Conservation (phyloP, 805 yeast genomes). For the Tetrapisispora namnaoensis region DNA sequence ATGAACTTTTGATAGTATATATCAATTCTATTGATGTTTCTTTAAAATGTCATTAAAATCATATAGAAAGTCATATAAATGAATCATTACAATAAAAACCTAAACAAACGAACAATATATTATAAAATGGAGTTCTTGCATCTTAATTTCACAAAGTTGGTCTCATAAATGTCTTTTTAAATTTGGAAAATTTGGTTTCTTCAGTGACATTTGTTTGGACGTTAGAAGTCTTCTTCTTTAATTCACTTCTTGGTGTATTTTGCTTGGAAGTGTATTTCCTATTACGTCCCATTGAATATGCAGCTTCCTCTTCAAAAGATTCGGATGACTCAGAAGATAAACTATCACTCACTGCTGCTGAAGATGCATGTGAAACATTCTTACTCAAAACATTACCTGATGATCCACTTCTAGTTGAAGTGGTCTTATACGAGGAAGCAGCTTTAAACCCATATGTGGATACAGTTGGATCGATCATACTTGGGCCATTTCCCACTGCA, state of each 20-base stretch:
- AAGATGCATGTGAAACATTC: not conserved
- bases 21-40: too few relatives aligned
- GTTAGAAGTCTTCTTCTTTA: not conserved
- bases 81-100: not conserved
- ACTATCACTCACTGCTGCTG: not conserved
- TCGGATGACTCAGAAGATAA: not conserved
- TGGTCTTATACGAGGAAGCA: not conserved
- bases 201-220: not conserved
- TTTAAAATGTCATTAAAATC: not conserved
- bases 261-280: not conserved
- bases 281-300: not conserved
- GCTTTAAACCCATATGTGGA: conserved; percentile 21
- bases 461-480: conserved; percentile 22
- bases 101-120: not conserved
- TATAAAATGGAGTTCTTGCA: not conserved
- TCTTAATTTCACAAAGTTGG: not conserved
- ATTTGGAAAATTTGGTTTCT: not conserved
- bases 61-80: not conserved
- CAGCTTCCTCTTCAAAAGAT: not conserved
- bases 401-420: not conserved
- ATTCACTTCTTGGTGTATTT: conserved; percentile 4
- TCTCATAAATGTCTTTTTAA: conserved; percentile 5
- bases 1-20: too few relatives aligned
- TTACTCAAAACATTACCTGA: not conserved
- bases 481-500: conserved; percentile 19